Evolutionary conservation across 78 protist genomes (phyloP), one percentile per base, ranked within the genome.

Genomic region (Chrysochromulina parva): DNA sequence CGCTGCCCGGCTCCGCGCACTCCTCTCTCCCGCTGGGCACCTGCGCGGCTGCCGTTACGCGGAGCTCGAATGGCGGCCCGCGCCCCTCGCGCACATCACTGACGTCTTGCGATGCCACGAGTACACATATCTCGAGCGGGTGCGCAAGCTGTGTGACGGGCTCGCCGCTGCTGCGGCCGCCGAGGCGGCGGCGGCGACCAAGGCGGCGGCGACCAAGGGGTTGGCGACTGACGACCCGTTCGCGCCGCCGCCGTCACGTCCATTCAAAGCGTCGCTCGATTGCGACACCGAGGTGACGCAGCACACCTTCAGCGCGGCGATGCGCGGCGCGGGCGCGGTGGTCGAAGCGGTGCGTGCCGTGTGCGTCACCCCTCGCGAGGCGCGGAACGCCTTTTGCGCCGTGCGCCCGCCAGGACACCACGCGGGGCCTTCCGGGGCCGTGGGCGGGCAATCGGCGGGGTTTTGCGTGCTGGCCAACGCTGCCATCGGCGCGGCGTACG

Each of bases 401-500:
- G 65, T 93, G 60, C 87, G 96, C 26, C 96, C 96, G 53, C 96
- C 96, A 0, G 96, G 96, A 1, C 74, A 55, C 84, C 91, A 89
- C 71, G 94, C 94, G 7, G 96, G 96, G 16, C 89, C 93, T n/a
- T 92, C 85, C 52, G 94, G 95, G 55, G 84, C 93, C 57, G 91
- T 93, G 0, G 95, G 92, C 59, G 94, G 93, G 1, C 93, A 91
- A 20, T 94, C 96, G 1, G 94, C 93, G 48, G 97, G 97, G 4
- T 96, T 95, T 58, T 96, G 97, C 93, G 26, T 95, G 38, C 62
- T 94, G 26, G 92, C 93, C 81, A 93, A 94, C 84, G 96, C 94
- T 22, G 95, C 96, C n/a, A 90, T 96, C 57, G 97, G 91, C 62
- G 97, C 96, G 1, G 84, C 88, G 28, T 94, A 92, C 47, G 96